Evolutionary conservation across 169 alveolate species (phyloP).

Genomic region (Plasmodium relictum): DNA sequence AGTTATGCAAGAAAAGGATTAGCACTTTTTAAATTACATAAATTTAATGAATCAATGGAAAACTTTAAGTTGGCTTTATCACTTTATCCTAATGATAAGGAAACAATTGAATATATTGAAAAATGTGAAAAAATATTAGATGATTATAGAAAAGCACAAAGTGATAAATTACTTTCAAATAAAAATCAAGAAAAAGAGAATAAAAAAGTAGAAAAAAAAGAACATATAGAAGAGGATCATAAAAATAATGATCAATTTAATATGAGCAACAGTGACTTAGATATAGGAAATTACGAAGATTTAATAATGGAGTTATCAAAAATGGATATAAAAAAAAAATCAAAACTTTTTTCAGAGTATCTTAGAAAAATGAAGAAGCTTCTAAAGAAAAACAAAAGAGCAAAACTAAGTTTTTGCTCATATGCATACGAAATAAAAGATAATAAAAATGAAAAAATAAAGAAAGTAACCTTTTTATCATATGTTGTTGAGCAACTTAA

Average conservation of each 20-base stretch:
- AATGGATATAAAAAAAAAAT: slow-evolving; percentile 24
- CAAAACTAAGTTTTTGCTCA: slow-evolving; percentile 16
- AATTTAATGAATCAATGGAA: background rate
- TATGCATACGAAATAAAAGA: background rate
- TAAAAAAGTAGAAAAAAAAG: background rate
- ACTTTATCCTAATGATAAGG: background rate
- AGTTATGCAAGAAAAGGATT: slow-evolving; percentile 36
- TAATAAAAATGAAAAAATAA: background rate
- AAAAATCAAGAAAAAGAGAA: background rate
- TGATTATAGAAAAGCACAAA: background rate
- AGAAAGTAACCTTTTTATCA: slow-evolving; percentile 17
- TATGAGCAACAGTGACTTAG: background rate
- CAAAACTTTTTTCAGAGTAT: background rate
- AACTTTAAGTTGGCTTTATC: slow-evolving; percentile 11
- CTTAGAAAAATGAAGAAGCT: slow-evolving; percentile 6
- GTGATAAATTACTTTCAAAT: no score
- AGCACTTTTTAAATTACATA: slow-evolving; percentile 11
- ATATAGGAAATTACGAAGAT: background rate
- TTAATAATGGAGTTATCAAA: background rate
- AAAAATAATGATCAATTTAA: no score
- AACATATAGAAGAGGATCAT: background rate
- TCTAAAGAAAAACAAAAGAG: background rate
- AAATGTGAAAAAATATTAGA: slow-evolving; percentile 10
- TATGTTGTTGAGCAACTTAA: slow-evolving; percentile 4
- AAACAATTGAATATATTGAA: background rate